Base-by-base conservation (phyloP, 495 filamentous ascomycete genomes). In the Xylaria acuta region DNA sequence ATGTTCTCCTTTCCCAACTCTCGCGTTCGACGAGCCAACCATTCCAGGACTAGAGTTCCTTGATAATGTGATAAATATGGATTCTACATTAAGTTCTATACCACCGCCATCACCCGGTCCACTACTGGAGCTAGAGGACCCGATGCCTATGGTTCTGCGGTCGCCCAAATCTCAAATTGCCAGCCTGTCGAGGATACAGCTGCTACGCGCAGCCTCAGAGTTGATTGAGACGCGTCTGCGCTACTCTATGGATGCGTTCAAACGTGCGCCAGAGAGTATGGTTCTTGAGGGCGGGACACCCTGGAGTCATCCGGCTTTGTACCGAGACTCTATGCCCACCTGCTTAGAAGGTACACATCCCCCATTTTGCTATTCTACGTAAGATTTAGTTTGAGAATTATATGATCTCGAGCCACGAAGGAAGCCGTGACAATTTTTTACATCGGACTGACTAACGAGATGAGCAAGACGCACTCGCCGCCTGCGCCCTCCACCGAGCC, bases 301-400 rank as follows among this genome's bases (percentile, higher is more conserved):
- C 0, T 89, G 86, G 86, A 82, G 80, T 67, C 86, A 89, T 72
- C 80, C 76, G 1, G 74, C 79, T 18, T 76, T 89, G 0, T 88
- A 88, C 68, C 74, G 78, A 49, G 78, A 81, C 20, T 63, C 75
- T 8, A 87, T 88, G 85, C 87, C 87, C 0, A 72, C 74, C 25
- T 79, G 71, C 4, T 81, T 89, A 74, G 82, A 88, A 78, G 86
- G 86, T 85, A 79, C 47, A 30, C 16, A 32, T 53, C 43, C 56
- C 56, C 14, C 38, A 8, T 38, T 40, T 49, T 14, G 36, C 69
- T 11, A 22, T 53, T 14, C 30, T 20, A 1, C 14, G 14, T 2
- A 58, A 14, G 6, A 32, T 2, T 27, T n/a, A 6, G 18, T 34
- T 58, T 20, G 5, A 20, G 27, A 34, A 58, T 68, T 67, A 27